Base-by-base conservation (phyloP, 805 yeast species). In the Saccharomycopsis oosterbeekiorum region DNA sequence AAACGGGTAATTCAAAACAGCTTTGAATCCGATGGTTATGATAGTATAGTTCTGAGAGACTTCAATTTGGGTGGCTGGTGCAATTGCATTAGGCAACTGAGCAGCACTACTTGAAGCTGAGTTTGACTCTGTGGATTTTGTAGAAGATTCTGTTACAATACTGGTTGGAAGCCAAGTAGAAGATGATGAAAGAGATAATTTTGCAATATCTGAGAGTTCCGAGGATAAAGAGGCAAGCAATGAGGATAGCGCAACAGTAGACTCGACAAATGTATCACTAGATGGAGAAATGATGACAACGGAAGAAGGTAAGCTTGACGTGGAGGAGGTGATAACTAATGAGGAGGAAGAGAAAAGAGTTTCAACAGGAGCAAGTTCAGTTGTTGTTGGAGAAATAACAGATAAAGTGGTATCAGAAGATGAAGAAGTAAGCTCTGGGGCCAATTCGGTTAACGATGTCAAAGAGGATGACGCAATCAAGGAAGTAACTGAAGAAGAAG, bases 1-100 rank as follows among this genome's bases (percentile, higher is more conserved):
- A 70, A 88, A 89, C 55, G 89, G 89, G 74, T 92, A 93, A 72
- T 90, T 91, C 73, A 91, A 81, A 4, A 85, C 83, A 62, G 84
- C 74, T 68, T 84, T 84, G 78, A 93, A 93, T 5, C 96, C 96
- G 69, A 91, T 75, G 57, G 87, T 84, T 58, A 91, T 82, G 62
- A 84, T 72, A 57, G 78, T 76, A 68, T 82, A 81, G 61, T 81
- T 82, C 1, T 79, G 70, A 14, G 84, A 79, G 9, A 76, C 74
- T 2, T 74, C 75, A 19, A 71, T 67, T 56, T 66, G 67, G 12
- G 74, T 65, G 2, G 70, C 72, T n/a, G 96, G 96, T 0, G 90
- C 82, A 68, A 91, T 88, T 12, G 88, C 89, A 67, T 83, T 83
- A 59, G 97, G 97, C 65, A 89, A 77, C 1, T 80, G 75, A 12